Evolutionary conservation across 2,329 filamentous ascomycete genomes (phyloP).

Genomic region (Ascosphaera acerosa): DNA sequence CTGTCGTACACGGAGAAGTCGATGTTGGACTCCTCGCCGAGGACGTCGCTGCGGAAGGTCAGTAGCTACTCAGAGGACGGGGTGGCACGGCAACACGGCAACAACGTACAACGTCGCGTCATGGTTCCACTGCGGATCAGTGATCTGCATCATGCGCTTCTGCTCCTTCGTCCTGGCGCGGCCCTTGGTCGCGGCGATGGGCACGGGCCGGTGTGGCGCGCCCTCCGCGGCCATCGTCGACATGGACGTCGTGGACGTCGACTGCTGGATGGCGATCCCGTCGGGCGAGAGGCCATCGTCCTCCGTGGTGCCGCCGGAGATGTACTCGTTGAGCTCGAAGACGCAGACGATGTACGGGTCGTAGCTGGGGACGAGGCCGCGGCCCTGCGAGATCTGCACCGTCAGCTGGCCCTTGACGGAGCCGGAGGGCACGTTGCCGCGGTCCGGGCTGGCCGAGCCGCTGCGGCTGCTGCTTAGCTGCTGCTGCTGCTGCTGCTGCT

Average conservation of each 20-base stretch:
- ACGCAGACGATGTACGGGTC: slow-evolving; percentile 93
- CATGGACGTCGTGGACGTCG: too few species aligned
- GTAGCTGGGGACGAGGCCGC: slow-evolving; percentile 53
- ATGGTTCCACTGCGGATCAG: slow-evolving; percentile 84
- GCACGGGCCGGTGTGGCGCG: slow-evolving; percentile 64
- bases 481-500: too few species aligned
- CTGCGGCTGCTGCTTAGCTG: not conserved
- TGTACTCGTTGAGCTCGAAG: slow-evolving; percentile 89
- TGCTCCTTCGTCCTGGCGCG: slow-evolving; percentile 22
- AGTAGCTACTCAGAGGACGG: slow-evolving; percentile 7
- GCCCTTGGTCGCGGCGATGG: slow-evolving; percentile 43
- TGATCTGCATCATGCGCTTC: slow-evolving; percentile 19
- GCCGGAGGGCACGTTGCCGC: slow-evolving; percentile 14
- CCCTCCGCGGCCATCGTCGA: slow-evolving; percentile 30
- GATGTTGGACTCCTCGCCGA: slow-evolving; percentile 70
- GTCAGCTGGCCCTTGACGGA: slow-evolving; percentile 65
- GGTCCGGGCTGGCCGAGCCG: not conserved
- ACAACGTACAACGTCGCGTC: slow-evolving; percentile 75
- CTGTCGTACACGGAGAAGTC: slow-evolving; percentile 88
- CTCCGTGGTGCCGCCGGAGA: slow-evolving; percentile 54
- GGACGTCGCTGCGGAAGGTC: slow-evolving; percentile 46
- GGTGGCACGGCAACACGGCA: too few species aligned
- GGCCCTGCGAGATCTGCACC: slow-evolving; percentile 67
- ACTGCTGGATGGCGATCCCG: slow-evolving; percentile 29
- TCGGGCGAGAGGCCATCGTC: not conserved